Conservation (phyloP, 352 stramenopile species). For the Aphanomyces stellatus region DNA sequence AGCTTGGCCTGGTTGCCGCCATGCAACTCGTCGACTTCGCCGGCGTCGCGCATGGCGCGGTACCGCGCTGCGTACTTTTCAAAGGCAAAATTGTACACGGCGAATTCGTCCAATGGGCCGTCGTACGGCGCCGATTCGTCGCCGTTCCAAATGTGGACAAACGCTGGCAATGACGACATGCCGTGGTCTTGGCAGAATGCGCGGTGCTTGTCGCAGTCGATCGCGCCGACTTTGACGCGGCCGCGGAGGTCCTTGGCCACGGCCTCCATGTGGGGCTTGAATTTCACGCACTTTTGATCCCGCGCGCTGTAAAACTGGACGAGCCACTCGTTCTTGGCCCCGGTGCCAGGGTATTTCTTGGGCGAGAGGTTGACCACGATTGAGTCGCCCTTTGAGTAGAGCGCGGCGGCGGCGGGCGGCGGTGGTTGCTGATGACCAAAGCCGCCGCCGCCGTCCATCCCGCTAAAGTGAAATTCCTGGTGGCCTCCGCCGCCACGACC, state of each 20-base stretch:
- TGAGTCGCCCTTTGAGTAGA: slow-evolving; percentile 54
- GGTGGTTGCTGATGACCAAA: slow-evolving; percentile 15
- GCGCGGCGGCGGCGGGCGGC: slow-evolving; percentile 26
- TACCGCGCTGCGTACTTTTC: slow-evolving; percentile 68
- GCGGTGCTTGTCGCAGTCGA: slow-evolving; percentile 67
- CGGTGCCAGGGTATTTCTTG: slow-evolving; percentile 55
- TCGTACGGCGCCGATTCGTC: slow-evolving; percentile 41
- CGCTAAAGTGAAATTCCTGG: slow-evolving; percentile 69
- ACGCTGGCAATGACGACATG: slow-evolving; percentile 37
- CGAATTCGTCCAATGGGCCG: slow-evolving; percentile 59
- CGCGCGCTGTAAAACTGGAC: slow-evolving; percentile 65
- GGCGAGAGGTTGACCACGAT: slow-evolving; percentile 44
- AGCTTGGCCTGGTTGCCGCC: slow-evolving; percentile 60
- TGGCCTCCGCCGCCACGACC: slow-evolving; percentile 33
- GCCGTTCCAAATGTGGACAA: slow-evolving; percentile 62
- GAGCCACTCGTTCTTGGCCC: slow-evolving; percentile 72
- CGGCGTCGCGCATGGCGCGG: slow-evolving; percentile 49
- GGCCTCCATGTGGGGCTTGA: slow-evolving; percentile 49
- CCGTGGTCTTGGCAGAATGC: slow-evolving; percentile 40
- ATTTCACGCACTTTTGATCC: slow-evolving; percentile 46
- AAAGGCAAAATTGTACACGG: slow-evolving; percentile 78
- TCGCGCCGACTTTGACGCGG: slow-evolving; percentile 64
- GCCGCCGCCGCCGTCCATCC: slow-evolving; percentile 59
- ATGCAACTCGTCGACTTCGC: slow-evolving; percentile 66
- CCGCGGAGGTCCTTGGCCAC: slow-evolving; percentile 53